Evolutionary conservation across 345 rosid genomes (phyloP).

Genomic region (Noccaea bulbosa): DNA sequence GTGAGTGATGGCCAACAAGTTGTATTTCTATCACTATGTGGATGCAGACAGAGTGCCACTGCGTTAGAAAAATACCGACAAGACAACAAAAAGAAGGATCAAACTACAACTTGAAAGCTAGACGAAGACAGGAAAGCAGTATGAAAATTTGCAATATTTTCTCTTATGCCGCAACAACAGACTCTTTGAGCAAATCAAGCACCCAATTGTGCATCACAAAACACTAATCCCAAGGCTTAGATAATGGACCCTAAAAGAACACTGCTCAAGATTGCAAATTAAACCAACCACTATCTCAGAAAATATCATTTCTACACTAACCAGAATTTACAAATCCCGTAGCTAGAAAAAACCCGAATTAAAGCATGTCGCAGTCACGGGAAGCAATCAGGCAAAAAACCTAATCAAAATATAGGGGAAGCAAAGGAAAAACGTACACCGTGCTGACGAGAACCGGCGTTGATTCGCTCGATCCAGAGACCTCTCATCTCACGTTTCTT

Average conservation of each 20-base stretch:
- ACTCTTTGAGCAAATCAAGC: not conserved
- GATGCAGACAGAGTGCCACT: constrained; percentile 4
- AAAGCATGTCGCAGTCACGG: not conserved
- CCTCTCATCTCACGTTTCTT: constrained; percentile 98
- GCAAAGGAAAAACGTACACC: constrained; percentile 52
- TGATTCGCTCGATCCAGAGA: constrained; percentile 95
- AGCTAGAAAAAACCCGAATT: not conserved
- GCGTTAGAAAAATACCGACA: not conserved
- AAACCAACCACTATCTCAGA: constrained; percentile 6
- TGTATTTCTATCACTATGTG: not conserved
- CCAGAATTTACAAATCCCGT: not conserved
- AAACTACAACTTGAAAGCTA: not conserved
- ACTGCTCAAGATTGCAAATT: not conserved
- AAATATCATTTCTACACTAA: constrained; percentile 9
- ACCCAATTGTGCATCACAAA: not conserved
- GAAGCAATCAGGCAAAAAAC: constrained; percentile 16
- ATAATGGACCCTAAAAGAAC: not conserved
- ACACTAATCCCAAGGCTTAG: not conserved
- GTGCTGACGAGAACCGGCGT: constrained; percentile 88
- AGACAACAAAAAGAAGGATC: not conserved
- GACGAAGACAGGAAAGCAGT: not conserved
- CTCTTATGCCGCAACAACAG: not conserved
- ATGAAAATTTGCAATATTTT: not conserved
- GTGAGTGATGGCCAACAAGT: not conserved
- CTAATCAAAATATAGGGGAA: not conserved